These are phyloP conservation scores for Phytophthora lateralis DNA, from an alignment of 352 stramenopile species.

Conservation along the genomic window DNA sequence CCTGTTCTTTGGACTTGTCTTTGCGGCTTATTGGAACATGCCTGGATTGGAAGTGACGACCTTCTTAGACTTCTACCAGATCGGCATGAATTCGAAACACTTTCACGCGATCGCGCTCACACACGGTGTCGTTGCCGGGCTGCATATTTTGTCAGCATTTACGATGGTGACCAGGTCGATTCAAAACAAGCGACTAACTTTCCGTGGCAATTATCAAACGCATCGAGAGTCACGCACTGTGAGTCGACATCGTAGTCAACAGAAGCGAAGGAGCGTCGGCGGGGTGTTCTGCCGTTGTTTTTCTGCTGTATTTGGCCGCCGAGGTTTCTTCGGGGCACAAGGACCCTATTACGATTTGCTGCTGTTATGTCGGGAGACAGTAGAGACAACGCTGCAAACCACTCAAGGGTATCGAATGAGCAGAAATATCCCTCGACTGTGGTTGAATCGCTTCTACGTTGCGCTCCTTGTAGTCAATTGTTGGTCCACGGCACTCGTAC, in stretches of 20 bases:
- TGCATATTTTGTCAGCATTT: slow-evolving; percentile 22
- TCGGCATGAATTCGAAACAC: slow-evolving; percentile 31
- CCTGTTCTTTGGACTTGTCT: slow-evolving; percentile 33
- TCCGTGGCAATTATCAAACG: slow-evolving; percentile 8
- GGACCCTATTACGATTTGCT: slow-evolving; percentile 35
- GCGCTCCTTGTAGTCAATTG: slow-evolving; percentile 39
- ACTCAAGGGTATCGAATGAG: slow-evolving; percentile 41
- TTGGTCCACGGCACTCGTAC: slow-evolving; percentile 40
- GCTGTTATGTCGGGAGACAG: slow-evolving; percentile 35
- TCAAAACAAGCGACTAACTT: slow-evolving; percentile 21
- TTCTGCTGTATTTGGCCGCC: slow-evolving; percentile 22
- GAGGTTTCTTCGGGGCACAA: slow-evolving; percentile 31
- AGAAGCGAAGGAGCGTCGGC: background rate
- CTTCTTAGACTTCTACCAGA: slow-evolving; percentile 32
- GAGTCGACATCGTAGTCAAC: slow-evolving; percentile 1
- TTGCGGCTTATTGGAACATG: slow-evolving; percentile 24
- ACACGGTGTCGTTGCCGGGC: slow-evolving; percentile 18
- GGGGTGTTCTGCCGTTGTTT: slow-evolving; percentile 10
- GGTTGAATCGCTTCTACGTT: slow-evolving; percentile 47
- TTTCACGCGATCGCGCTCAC: slow-evolving; percentile 14
- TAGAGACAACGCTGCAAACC: slow-evolving; percentile 35
- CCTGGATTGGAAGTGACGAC: slow-evolving; percentile 21
- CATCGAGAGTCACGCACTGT: background rate
- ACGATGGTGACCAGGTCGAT: slow-evolving; percentile 30
- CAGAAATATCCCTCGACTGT: slow-evolving; percentile 28